Percentiles rank a stretch among this genome's conserved stretches.
Conservation (phyloP, 768 basidiomycete species). For the Boletus vinaceobasis region DNA sequence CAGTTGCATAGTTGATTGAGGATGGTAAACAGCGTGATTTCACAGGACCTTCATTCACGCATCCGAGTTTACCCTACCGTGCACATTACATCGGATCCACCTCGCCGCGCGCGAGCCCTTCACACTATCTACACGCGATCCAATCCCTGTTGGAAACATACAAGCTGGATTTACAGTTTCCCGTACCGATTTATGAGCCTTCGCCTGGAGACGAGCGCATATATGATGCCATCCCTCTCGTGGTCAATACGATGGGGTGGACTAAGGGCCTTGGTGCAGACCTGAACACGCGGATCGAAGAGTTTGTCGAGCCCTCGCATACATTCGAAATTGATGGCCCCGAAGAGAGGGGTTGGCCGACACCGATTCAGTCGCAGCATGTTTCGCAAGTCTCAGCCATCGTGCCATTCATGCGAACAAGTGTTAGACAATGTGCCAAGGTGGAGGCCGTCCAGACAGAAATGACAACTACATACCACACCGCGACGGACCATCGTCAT, state of each 20-base stretch:
- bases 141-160: conserved; percentile 64
- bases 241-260: conserved; percentile 98
- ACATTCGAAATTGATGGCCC: conserved; percentile 21
- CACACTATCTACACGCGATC: conserved; percentile 70
- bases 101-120: conserved; percentile 73
- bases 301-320: conserved; percentile 51
- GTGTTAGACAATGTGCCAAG: background rate
- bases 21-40: background rate
- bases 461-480: conserved; percentile 26
- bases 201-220: conserved; percentile 38
- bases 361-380: conserved; percentile 2
- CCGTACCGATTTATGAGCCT: conserved; percentile 30
- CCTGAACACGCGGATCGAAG: conserved; percentile 67
- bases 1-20: background rate
- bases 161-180: conserved; percentile 62
- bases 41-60: conserved; percentile 84
- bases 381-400: background rate
- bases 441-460: conserved; percentile 47
- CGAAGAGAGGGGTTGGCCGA: conserved; percentile 24
- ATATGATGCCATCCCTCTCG: conserved; percentile 65
- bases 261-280: conserved; percentile 89
- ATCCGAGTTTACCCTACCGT: conserved; percentile 63
- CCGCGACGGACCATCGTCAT: conserved; percentile 62
- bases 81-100: conserved; percentile 83
- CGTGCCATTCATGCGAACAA: background rate